These are phyloP conservation scores for Lentinula guzmanii DNA, from an alignment of 768 basidiomycete genomes.

Conservation along the genomic window DNA sequence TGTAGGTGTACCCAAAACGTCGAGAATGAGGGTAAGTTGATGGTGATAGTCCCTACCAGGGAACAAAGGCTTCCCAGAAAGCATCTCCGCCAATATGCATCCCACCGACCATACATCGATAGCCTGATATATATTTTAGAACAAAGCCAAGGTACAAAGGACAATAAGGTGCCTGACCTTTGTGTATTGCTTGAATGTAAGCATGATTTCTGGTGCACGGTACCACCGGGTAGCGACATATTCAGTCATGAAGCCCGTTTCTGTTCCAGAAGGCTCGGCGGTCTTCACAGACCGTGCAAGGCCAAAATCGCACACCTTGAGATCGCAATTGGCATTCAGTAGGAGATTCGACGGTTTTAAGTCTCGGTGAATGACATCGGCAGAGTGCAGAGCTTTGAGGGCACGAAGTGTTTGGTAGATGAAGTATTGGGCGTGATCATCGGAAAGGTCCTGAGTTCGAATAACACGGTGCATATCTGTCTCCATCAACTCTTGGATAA, in stretches of 20 bases:
- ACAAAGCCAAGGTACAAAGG: background rate
- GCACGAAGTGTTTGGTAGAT: conserved; percentile 93
- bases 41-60: conserved; percentile 97
- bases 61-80: conserved; percentile 95
- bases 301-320: conserved; percentile 95
- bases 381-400: conserved; percentile 93
- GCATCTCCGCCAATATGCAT: conserved; percentile 92
- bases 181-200: conserved; percentile 98
- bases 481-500: conserved; percentile 92
- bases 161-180: conserved; percentile 42
- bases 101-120: conserved; percentile 88
- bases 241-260: conserved; percentile 91
- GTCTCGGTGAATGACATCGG: conserved; percentile 94
- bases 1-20: conserved; percentile 94
- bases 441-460: conserved; percentile 88
- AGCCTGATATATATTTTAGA: conserved; percentile 37
- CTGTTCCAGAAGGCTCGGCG: conserved; percentile 78
- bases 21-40: conserved; percentile 91
- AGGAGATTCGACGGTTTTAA: conserved; percentile 96
- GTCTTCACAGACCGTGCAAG: conserved; percentile 87
- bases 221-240: conserved; percentile 99
- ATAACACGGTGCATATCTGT: conserved; percentile 98
- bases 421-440: conserved; percentile 94
- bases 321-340: conserved; percentile 95
- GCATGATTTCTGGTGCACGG: conserved; percentile 98